Base-by-base conservation (phyloP, 2,329 filamentous ascomycete genomes). In the Pleomassaria siparia region DNA sequence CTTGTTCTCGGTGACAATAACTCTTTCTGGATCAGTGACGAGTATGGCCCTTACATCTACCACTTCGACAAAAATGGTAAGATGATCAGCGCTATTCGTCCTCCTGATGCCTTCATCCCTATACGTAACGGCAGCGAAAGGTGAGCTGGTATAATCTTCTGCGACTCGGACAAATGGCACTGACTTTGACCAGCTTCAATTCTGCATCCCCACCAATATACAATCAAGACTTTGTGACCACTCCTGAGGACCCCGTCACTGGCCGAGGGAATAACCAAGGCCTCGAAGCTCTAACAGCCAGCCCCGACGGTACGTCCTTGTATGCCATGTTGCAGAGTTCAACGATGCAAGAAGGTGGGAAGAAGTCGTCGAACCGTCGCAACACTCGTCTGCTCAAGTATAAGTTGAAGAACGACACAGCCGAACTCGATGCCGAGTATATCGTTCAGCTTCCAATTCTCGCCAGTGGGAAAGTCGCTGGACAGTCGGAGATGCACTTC, bases 251-350 rank as follows among this genome's bases (percentile, higher is more conserved):
- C 53, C 82, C 84, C 0, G 74, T 76, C 1, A 78, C 78, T 1
- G 87, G 87, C 11, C 80, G 87, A 16, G 74, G 78, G 45, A 89
- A 90, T 66, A 90, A 90, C 66, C 85, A 88, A 63, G 86, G 87
- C n/a, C 81, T 89, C 40, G 87, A 90, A 67, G 86, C 83, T 0
- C 69, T 90, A 40, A 85, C 83, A 0, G 69, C 80, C n/a, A 82
- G 80, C 3, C 74, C 78, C 0, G 81, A 87, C 54, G 84, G 85
- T 9, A 82, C 81, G 51, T 81, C 75, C 2, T 72, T 89, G 10
- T 89, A 82, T 60, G 79, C 80, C 1, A 74, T 89, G 47, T 72
- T 88, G 18, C 86, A 91, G 63, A 83, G 81, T 1, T 84, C 85
- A 0, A 72, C 82, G 47, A 60, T 66, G 2, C 66, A 71, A 43